phyloP scores from a whole-genome alignment of 345 rosid species.

The Kernera saxatilis region DNA sequence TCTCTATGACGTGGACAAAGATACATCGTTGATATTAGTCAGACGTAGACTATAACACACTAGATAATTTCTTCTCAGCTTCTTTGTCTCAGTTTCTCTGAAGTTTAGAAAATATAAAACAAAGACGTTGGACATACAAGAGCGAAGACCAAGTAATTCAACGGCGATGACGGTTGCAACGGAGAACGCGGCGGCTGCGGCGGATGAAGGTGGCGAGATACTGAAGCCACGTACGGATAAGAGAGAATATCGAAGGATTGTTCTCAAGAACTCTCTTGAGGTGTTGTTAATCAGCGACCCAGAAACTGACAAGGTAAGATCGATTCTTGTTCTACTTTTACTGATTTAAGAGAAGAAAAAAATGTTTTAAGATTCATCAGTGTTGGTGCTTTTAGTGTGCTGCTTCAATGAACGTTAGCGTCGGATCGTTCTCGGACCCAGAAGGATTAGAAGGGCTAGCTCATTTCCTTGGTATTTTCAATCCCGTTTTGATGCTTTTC shows the following conservation, averaged over 20 bases:
- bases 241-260: constrained; percentile 62
- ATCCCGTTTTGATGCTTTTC: neutral
- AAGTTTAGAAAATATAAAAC: neutral
- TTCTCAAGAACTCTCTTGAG: constrained; percentile 59
- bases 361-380: neutral
- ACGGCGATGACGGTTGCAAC: constrained; percentile 40
- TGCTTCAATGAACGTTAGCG: constrained; percentile 77
- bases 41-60: neutral
- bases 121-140: neutral
- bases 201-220: constrained; percentile 30
- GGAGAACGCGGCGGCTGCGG: constrained; percentile 11
- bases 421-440: constrained; percentile 75
- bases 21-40: neutral
- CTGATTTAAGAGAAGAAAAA: too few relatives aligned
- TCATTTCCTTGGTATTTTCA: constrained; percentile 75
- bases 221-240: constrained; percentile 67
- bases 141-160: neutral
- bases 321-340: neutral
- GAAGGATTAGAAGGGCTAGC: constrained; percentile 88
- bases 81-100: neutral
- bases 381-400: constrained; percentile 54
- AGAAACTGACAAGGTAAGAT: constrained; percentile 66
- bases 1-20: neutral
- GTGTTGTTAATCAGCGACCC: constrained; percentile 78
- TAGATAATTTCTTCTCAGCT: neutral